phyloP scores from a whole-genome alignment of 257 asterid species.

The Solanum medicagineum region DNA sequence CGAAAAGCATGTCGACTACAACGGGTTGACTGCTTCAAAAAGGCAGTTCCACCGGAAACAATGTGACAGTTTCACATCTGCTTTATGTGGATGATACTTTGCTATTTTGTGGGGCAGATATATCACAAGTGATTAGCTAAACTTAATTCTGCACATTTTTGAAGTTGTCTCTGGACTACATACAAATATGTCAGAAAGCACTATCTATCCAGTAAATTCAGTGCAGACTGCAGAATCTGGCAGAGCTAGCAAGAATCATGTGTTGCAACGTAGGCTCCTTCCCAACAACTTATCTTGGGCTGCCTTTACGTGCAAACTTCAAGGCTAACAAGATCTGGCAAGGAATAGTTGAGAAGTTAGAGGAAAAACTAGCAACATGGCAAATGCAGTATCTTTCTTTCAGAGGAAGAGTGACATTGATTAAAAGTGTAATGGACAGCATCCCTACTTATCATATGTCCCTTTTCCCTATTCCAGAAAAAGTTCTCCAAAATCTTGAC shows the following conservation, averaged over 20 bases:
- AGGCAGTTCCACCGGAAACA: neutral
- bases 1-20: neutral
- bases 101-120: neutral
- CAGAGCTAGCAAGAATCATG: neutral
- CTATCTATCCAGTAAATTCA: too few species aligned
- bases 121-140: neutral
- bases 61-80: neutral
- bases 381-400: neutral
- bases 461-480: neutral
- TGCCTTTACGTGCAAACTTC: neutral
- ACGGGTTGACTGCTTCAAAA: neutral
- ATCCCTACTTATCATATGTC: neutral
- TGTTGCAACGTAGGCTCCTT: neutral
- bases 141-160: too few species aligned
- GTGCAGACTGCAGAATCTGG: neutral
- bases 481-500: neutral
- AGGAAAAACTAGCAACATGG: neutral
- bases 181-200: neutral
- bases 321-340: neutral
- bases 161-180: neutral
- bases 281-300: neutral
- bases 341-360: neutral
- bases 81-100: neutral
- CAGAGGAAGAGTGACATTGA: neutral
- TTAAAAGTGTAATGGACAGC: neutral